Conservation (phyloP, 371 early-diverging fungal species). For the Umbelopsis sp. region DNA sequence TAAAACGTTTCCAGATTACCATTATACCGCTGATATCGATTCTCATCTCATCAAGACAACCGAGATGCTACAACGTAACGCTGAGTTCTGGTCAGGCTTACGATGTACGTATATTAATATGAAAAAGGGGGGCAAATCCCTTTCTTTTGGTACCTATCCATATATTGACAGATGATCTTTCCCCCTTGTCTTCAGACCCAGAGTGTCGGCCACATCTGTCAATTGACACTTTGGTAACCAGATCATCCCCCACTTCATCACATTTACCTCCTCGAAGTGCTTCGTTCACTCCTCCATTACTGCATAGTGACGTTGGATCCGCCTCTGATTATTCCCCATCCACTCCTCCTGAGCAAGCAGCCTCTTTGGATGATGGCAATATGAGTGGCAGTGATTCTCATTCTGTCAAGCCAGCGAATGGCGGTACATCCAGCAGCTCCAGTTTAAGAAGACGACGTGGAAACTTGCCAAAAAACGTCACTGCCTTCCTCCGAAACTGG, state of each 20-base stretch:
- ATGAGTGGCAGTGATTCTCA: slow-evolving; percentile 2
- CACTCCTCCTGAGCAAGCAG: slow-evolving; percentile 17
- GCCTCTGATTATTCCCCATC: slow-evolving; percentile 18
- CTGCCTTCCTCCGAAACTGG: slow-evolving; percentile 72
- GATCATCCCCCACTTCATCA: slow-evolving; percentile 21
- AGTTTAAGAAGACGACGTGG: slow-evolving; percentile 52
- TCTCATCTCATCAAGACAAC: slow-evolving; percentile 34
- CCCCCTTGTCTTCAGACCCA: slow-evolving; percentile 2
- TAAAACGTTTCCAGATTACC: slow-evolving; percentile 7
- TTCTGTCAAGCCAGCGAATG: slow-evolving; percentile 14
- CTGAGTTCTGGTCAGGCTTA: slow-evolving; percentile 34
- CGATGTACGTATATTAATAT: slow-evolving; percentile 4
- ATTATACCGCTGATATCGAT: slow-evolving; percentile 29
- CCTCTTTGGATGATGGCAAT: slow-evolving; percentile 14
- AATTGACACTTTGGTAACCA: slow-evolving; percentile 16
- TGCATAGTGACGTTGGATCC: slow-evolving; percentile 16
- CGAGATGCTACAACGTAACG: slow-evolving; percentile 42
- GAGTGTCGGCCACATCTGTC: slow-evolving; percentile 3
- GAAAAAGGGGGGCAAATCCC: not conserved
- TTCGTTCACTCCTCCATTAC: slow-evolving; percentile 21
- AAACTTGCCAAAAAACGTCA: slow-evolving; percentile 68
- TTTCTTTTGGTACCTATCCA: not conserved
- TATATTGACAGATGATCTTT: slow-evolving; percentile 5
- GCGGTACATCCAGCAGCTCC: slow-evolving; percentile 13
- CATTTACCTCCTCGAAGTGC: slow-evolving; percentile 21